These are phyloP conservation scores for Fragilariopsis cylindrus DNA, from an alignment of 108 stramenopile genomes.

Conservation along the genomic window DNA sequence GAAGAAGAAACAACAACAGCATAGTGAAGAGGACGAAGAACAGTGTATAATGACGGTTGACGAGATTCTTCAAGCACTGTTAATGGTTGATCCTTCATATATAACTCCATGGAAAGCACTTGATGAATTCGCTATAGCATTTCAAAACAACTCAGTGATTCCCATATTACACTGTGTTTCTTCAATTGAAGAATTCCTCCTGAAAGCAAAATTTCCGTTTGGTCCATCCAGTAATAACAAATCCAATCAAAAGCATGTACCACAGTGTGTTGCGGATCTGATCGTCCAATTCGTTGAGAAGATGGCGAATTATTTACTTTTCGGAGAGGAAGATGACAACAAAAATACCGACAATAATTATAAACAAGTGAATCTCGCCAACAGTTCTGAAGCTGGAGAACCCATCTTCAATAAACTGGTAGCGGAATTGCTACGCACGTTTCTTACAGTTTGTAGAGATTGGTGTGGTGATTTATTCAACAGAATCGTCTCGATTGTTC, in stretches of 20 bases:
- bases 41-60: neutral
- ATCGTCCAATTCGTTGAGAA: constrained; percentile 10
- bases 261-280: constrained; percentile 2
- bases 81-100: constrained; percentile 30
- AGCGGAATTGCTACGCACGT: neutral
- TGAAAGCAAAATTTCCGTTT: constrained; percentile 1
- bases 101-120: constrained; percentile 27
- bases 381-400: neutral
- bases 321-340: neutral
- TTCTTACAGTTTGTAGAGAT: constrained; percentile 1
- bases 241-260: neutral
- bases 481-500: neutral
- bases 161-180: constrained; percentile 14
- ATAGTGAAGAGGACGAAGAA: neutral
- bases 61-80: constrained; percentile 21
- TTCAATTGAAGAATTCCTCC: constrained; percentile 17
- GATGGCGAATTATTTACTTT: neutral
- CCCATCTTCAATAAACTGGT: neutral
- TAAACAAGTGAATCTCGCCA: too few species aligned
- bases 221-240: neutral
- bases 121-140: neutral
- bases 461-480: constrained; percentile 11
- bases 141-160: neutral
- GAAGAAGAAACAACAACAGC: neutral
- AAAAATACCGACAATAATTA: neutral